Conservation (phyloP, 345 rosid genomes). For the Hibiscus mutabilis region DNA sequence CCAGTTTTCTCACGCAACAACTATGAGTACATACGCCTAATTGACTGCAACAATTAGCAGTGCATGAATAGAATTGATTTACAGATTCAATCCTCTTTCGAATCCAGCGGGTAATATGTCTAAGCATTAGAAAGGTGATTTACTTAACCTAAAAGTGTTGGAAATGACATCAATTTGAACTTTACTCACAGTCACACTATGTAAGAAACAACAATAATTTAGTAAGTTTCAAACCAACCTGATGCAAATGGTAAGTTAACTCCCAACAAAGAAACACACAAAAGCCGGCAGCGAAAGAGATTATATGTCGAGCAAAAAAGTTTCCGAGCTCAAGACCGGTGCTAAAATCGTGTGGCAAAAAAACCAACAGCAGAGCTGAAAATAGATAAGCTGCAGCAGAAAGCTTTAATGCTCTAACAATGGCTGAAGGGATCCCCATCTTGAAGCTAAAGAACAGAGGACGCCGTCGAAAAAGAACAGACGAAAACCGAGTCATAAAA, state of each 20-base stretch:
- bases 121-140: neutral
- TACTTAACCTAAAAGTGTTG: neutral
- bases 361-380: conserved; percentile 37
- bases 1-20: neutral
- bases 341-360: conserved; percentile 33
- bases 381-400: conserved; percentile 41
- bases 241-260: conserved; percentile 66
- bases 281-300: conserved; percentile 47
- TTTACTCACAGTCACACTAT: neutral
- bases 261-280: conserved; percentile 80
- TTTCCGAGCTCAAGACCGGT: conserved; percentile 33
- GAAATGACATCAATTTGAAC: neutral
- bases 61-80: too few species aligned
- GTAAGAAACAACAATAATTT: neutral
- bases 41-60: too few species aligned
- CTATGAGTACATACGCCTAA: neutral
- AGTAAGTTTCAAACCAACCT: conserved; percentile 37
- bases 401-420: conserved; percentile 46
- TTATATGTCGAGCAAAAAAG: conserved; percentile 47
- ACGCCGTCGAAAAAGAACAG: conserved; percentile 43
- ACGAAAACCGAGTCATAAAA: neutral
- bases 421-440: conserved; percentile 66
- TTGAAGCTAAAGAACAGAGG: conserved; percentile 80
- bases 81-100: neutral
- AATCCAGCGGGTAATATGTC: neutral